Base-by-base conservation (phyloP, 305 asterid species). In the Fraxinus angustifolia region DNA sequence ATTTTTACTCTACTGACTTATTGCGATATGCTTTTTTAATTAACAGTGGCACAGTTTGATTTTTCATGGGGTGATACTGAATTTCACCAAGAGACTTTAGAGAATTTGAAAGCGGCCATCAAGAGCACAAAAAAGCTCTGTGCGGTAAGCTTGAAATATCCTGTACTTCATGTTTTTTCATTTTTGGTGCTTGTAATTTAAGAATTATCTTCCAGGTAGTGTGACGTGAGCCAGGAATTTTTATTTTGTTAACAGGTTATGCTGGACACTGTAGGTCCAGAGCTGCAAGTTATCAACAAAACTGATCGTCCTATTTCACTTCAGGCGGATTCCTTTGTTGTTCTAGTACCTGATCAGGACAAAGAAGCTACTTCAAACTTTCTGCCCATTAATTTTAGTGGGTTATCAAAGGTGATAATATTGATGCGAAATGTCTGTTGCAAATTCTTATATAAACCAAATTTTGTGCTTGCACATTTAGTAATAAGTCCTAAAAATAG, bases 251-350 rank as follows among this genome's bases (percentile, higher is more conserved):
- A 79, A 58, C 88, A 94, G 98, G 93, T 94, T 76, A 93, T 94
- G 98, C 97, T 94, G 26, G 98, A 94, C 81, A 94, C 98, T 2
- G 90, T 82, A 48, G 98, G 98, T 79, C 97, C 98, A 2, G 98
- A 94, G 88, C 87, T 94, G 83, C 92, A 88, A 83, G 91, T 93
- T 36, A 92, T 92, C 79, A 92, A 91, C 91, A 91, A 87, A 80
- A 80, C 89, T 0, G 92, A 91, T 82, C 87, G 79, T 4, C 91
- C 94, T 26, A 92, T 93, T 78, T 79, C 92, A 72, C 94, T 93
- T 12, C 62, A 88, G 76, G 96, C 88, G 76, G 91, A 84, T 80
- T 82, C 96, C 79, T 77, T 87, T 31, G 93, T 92, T 58, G 77
- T 86, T 75, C 86, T 93, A 75, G 90, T 96, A 42, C 90, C 97